Evolutionary conservation across 1,284 basidiomycete species (phyloP).

Genomic region (Puccinia novopanici): DNA sequence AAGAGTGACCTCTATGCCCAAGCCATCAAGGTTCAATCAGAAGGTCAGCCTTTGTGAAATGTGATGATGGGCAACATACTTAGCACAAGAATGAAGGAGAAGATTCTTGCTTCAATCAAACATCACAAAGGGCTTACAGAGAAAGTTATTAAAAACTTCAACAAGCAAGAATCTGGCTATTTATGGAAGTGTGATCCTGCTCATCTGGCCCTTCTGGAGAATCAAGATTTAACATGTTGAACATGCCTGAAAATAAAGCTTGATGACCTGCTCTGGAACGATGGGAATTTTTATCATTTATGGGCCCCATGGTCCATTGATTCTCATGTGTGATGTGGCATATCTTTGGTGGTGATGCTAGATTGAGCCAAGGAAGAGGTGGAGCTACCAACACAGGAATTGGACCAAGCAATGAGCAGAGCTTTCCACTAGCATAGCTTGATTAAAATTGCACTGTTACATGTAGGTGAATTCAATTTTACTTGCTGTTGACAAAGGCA

Average conservation of each 20-base stretch:
- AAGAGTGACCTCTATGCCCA: background rate
- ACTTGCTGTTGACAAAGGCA: too few species aligned
- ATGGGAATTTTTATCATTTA: background rate
- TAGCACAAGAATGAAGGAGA: background rate
- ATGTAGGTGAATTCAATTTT: background rate
- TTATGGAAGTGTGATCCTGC: background rate
- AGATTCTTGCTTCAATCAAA: background rate
- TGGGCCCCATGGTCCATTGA: background rate
- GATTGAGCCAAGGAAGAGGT: background rate
- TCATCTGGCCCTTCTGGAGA: background rate
- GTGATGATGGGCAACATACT: background rate
- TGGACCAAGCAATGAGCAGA: background rate
- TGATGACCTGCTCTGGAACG: background rate
- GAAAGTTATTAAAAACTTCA: background rate
- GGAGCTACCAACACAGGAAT: background rate
- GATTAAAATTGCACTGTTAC: background rate
- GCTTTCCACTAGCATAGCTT: background rate
- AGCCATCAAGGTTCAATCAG: background rate
- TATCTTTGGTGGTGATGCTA: background rate
- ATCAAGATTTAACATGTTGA: background rate
- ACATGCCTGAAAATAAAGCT: background rate
- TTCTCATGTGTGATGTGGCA: background rate
- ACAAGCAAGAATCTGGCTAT: background rate
- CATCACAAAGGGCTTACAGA: background rate
- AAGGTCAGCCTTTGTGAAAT: background rate